phyloP scores from a whole-genome alignment of 2,329 filamentous ascomycete genomes.

The Aspergillus texensis region DNA sequence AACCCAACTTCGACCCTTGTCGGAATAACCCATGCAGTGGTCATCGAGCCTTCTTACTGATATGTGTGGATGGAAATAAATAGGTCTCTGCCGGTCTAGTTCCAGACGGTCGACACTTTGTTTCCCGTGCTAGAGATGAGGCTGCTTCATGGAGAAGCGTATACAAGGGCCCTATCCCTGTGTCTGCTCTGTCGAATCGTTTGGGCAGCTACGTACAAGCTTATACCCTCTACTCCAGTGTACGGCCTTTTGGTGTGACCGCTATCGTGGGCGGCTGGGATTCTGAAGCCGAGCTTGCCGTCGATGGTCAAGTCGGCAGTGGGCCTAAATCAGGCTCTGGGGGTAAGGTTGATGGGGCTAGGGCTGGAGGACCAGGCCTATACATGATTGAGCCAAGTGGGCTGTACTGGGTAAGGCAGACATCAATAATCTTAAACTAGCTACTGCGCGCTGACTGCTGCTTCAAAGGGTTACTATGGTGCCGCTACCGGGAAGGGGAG shows the following conservation, averaged over 20 bases:
- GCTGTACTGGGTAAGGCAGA: conserved; percentile 73
- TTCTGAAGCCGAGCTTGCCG: conserved; percentile 78
- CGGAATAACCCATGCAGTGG: background rate
- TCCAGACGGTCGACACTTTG: conserved; percentile 93
- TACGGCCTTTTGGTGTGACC: conserved; percentile 94
- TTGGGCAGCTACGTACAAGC: conserved; percentile 96
- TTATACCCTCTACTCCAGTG: conserved; percentile 95
- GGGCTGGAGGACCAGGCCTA: conserved; percentile 84
- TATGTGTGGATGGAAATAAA: background rate
- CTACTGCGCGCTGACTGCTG: conserved; percentile 25
- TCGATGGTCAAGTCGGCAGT: conserved; percentile 86
- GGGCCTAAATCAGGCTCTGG: conserved; percentile 80
- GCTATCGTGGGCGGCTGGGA: conserved; percentile 94
- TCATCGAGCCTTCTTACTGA: conserved; percentile 8
- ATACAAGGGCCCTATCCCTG: conserved; percentile 94
- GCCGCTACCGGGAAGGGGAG: conserved; percentile 96
- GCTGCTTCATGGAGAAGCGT: conserved; percentile 85
- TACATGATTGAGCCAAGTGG: conserved; percentile 99
- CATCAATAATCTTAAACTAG: background rate
- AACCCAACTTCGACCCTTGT: background rate
- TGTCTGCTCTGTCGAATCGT: conserved; percentile 82
- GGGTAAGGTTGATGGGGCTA: conserved; percentile 75
- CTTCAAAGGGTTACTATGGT: conserved; percentile 81
- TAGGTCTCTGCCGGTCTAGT: conserved; percentile 93
- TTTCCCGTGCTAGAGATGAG: conserved; percentile 92